These are phyloP conservation scores for Chaetomium fimeti DNA, from an alignment of 495 filamentous ascomycete species.

Conservation along the genomic window DNA sequence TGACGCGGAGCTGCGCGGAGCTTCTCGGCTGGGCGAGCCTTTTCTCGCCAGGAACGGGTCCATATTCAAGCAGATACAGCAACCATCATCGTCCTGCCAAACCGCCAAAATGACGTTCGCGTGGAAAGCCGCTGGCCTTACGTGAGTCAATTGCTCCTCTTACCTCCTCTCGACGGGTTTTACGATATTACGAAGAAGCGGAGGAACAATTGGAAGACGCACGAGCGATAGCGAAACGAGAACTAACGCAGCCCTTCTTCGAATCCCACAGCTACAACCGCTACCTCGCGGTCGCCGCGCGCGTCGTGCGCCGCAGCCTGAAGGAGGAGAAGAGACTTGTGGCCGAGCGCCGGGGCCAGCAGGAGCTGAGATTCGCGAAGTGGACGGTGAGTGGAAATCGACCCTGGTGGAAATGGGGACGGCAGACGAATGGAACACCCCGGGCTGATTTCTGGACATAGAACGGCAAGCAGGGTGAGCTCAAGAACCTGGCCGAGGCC, in stretches of 20 bases:
- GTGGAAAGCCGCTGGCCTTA: constrained; percentile 97
- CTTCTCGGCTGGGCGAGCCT: constrained; percentile 36
- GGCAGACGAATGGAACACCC: neutral
- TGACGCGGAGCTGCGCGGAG: constrained; percentile 39
- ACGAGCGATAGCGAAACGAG: neutral
- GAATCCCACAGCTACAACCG: constrained; percentile 68
- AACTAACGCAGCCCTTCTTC: constrained; percentile 5
- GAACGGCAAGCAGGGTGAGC: constrained; percentile 95
- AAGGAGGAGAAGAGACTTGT: constrained; percentile 85
- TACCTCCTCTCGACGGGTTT: neutral
- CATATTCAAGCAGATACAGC: constrained; percentile 17
- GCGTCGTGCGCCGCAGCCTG: constrained; percentile 83
- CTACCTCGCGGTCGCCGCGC: constrained; percentile 73
- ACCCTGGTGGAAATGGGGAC: neutral
- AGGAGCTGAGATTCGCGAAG: constrained; percentile 90
- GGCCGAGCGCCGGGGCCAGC: constrained; percentile 86
- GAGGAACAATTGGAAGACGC: neutral
- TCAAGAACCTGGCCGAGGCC: constrained; percentile 68
- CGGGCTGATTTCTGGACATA: constrained; percentile 41
- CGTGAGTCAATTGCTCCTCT: constrained; percentile 58
- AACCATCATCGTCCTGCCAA: constrained; percentile 30
- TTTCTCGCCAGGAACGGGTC: constrained; percentile 27
- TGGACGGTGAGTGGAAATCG: constrained; percentile 75
- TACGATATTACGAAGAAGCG: neutral
- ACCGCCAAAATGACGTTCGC: constrained; percentile 87